A percentile compares a stretch with the other conserved stretches of the same genome.
Conservation (phyloP, 768 basidiomycete genomes). For the Cyathus striatus region DNA sequence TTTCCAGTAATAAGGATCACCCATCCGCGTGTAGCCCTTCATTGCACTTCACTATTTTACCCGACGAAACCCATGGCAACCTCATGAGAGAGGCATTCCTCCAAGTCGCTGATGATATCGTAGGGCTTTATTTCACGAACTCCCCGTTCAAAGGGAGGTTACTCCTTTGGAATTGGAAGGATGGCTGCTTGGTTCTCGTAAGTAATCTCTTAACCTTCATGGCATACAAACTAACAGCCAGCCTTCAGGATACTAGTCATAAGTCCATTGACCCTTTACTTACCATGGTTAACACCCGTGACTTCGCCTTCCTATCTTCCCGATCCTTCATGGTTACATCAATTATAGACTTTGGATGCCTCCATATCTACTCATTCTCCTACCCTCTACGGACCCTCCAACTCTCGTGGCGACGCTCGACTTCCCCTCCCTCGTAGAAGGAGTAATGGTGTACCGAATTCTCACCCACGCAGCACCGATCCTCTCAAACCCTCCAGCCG, state of each 20-base stretch:
- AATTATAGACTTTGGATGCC: background rate
- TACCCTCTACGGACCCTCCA: background rate
- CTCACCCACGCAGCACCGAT: background rate
- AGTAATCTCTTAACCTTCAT: slow-evolving; percentile 8
- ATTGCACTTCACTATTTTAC: background rate
- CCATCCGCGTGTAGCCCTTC: background rate
- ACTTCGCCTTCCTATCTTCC: background rate
- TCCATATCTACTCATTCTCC: background rate
- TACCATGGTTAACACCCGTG: too few species aligned
- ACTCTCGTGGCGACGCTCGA: background rate
- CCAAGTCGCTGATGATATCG: background rate
- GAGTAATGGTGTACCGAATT: background rate
- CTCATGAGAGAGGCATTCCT: background rate
- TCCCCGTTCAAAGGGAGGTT: slow-evolving; percentile 21
- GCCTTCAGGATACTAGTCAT: background rate
- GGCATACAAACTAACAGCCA: background rate
- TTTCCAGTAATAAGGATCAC: background rate
- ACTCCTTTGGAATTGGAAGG: slow-evolving; percentile 48
- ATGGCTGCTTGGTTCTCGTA: slow-evolving; percentile 34
- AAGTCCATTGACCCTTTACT: too few species aligned
- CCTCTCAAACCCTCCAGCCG: background rate
- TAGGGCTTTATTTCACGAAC: slow-evolving; percentile 8
- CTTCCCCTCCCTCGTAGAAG: background rate
- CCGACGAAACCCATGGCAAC: background rate
- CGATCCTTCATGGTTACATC: background rate